Percentiles rank a stretch among this genome's conserved stretches.
phyloP scores from a whole-genome alignment of 208 protist genomes.

The Acanthamoeba triangularis region DNA sequence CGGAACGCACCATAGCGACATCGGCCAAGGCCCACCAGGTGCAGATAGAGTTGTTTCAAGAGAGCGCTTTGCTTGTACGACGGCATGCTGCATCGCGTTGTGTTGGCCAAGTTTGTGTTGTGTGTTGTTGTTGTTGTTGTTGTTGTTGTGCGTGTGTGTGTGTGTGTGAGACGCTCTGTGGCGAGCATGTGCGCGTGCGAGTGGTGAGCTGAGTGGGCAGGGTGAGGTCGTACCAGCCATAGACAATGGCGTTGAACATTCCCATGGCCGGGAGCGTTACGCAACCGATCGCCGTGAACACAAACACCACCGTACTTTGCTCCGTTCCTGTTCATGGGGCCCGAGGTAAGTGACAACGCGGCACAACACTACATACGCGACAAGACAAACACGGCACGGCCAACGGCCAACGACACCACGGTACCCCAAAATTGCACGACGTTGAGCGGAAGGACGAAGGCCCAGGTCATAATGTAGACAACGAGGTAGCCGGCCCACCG shows the following conservation, averaged over 20 bases:
- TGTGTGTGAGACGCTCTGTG: neutral
- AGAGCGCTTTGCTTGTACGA: constrained; percentile 14
- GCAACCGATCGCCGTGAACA: constrained; percentile 16
- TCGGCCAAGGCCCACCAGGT: neutral
- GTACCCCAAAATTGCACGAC: constrained; percentile 32
- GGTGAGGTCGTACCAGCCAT: neutral
- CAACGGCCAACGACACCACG: neutral
- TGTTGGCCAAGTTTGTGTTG: too few species aligned
- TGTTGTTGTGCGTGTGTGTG: too few species aligned
- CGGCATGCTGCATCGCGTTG: neutral
- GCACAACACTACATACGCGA: neutral
- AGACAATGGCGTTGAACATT: constrained; percentile 9
- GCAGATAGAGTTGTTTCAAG: constrained; percentile 9
- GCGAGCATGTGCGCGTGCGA: neutral
- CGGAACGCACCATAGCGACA: neutral
- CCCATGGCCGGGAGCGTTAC: constrained; percentile 9
- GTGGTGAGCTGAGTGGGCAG: neutral
- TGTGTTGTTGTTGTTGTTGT: too few species aligned
- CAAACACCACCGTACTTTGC: constrained; percentile 22
- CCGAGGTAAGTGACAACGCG: too few species aligned
- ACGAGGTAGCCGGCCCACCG: constrained; percentile 35
- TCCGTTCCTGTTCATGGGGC: neutral
- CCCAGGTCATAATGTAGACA: constrained; percentile 39
- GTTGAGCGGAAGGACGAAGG: constrained; percentile 25
- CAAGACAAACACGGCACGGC: neutral